These are phyloP conservation scores for Penicillium paxilli DNA, from an alignment of 495 filamentous ascomycete genomes.

Conservation along the genomic window DNA sequence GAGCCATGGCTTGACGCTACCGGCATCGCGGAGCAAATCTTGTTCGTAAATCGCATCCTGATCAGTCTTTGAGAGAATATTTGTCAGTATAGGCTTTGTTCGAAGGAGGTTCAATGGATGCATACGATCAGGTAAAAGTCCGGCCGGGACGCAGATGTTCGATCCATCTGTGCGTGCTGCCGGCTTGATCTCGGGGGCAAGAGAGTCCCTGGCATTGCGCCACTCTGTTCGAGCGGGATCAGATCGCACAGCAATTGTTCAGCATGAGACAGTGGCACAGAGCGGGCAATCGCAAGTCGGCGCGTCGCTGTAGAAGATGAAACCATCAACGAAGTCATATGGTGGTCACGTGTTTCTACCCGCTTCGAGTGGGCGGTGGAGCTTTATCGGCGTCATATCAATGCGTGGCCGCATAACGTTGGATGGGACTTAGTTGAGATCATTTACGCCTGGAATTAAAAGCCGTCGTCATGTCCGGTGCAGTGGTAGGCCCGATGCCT, in stretches of 20 bases:
- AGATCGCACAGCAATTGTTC: conserved; percentile 34
- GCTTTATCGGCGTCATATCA: conserved; percentile 36
- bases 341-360: conserved; percentile 27
- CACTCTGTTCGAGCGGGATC: conserved; percentile 46
- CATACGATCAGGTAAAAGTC: conserved; percentile 81
- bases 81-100: conserved; percentile 12
- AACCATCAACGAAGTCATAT: conserved; percentile 34
- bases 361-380: conserved; percentile 31
- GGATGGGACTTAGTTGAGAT: conserved; percentile 10
- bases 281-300: conserved; percentile 28
- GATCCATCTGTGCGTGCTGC: conserved; percentile 51
- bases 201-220: conserved; percentile 63
- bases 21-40: conserved; percentile 83
- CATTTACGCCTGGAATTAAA: conserved; percentile 13
- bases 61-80: conserved; percentile 54
- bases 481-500: conserved; percentile 45
- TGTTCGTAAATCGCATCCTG: conserved; percentile 96
- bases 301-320: conserved; percentile 26
- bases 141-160: conserved; percentile 45
- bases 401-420: conserved; percentile 20
- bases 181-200: conserved; percentile 55
- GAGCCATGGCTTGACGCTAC: conserved; percentile 92
- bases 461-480: conserved; percentile 53
- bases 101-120: conserved; percentile 17
- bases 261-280: conserved; percentile 26